Conservation (phyloP, 2,329 filamentous ascomycete species). For the Pseudogymnoascus destructans region DNA sequence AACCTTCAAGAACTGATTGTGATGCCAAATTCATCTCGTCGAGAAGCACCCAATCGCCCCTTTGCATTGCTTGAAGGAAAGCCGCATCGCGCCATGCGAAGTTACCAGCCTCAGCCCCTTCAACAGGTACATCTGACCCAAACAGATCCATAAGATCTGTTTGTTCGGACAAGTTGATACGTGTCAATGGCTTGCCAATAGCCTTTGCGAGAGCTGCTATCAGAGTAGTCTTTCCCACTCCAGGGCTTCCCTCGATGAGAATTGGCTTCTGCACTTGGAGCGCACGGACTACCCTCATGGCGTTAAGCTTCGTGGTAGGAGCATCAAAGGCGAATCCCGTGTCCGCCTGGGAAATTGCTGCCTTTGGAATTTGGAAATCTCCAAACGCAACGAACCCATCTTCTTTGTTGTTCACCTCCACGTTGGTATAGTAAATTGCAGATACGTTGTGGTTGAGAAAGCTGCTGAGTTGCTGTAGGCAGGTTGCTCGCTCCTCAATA, state of each 20-base stretch:
- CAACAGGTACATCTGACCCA: constrained; percentile 87
- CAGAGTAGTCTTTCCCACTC: constrained; percentile 93
- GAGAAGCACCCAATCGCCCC: constrained; percentile 87
- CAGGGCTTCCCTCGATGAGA: constrained; percentile 89
- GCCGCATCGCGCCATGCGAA: constrained; percentile 95
- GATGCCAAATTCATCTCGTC: constrained; percentile 99
- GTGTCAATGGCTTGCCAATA: constrained; percentile 68
- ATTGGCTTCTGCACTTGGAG: constrained; percentile 84
- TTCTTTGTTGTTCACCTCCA: constrained; percentile 43
- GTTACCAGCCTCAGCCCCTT: constrained; percentile 78
- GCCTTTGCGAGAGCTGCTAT: constrained; percentile 71
- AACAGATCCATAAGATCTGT: constrained; percentile 97
- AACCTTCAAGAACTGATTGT: constrained; percentile 86
- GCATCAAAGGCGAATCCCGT: constrained; percentile 68
- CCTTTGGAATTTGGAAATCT: constrained; percentile 53
- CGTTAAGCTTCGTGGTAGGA: constrained; percentile 79
- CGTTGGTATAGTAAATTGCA: constrained; percentile 49
- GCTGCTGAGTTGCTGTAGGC: constrained; percentile 57
- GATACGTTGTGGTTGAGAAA: constrained; percentile 53
- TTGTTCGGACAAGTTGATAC: constrained; percentile 96
- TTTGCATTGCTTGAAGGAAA: constrained; percentile 92
- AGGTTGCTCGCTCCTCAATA: constrained; percentile 55
- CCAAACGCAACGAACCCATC: constrained; percentile 50
- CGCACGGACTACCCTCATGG: constrained; percentile 80
- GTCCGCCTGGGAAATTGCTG: constrained; percentile 36